Evolutionary conservation across 2,329 filamentous ascomycete genomes (phyloP).

Genomic region (Claviceps arundinis): DNA sequence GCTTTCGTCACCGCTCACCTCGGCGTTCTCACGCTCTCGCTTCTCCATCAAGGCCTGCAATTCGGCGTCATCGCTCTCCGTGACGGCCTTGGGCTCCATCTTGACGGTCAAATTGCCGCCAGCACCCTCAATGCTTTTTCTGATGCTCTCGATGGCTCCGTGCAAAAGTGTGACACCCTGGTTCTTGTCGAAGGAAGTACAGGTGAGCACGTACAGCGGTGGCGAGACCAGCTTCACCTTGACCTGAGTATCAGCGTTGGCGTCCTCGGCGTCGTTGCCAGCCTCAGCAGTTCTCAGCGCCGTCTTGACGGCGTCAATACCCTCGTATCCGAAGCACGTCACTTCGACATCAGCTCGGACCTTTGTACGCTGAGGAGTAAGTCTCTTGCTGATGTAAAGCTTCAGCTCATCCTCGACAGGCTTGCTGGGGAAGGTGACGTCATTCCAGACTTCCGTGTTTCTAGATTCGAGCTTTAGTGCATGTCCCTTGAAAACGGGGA

Average conservation of each 20-base stretch:
- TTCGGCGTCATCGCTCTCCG: conserved; percentile 94
- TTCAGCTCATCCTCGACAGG: conserved; percentile 79
- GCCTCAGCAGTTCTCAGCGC: conserved; percentile 85
- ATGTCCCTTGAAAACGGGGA: neutral
- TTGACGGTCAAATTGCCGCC: conserved; percentile 78
- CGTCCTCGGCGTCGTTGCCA: conserved; percentile 57
- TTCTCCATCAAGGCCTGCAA: conserved; percentile 98
- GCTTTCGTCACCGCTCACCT: conserved; percentile 96
- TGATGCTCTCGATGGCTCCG: conserved; percentile 79
- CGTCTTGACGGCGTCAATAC: conserved; percentile 94
- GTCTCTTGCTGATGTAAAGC: conserved; percentile 90
- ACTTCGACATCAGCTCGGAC: conserved; percentile 96
- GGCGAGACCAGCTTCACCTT: conserved; percentile 98
- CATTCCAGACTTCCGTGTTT: conserved; percentile 95
- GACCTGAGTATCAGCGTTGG: conserved; percentile 63
- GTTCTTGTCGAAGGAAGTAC: conserved; percentile 86
- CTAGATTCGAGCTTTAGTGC: neutral
- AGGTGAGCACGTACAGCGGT: conserved; percentile 90
- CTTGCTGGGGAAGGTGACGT: conserved; percentile 77
- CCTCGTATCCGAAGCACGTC: conserved; percentile 89
- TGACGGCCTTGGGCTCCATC: conserved; percentile 99
- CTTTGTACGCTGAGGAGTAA: conserved; percentile 97
- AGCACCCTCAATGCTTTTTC: conserved; percentile 61
- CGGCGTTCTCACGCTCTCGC: conserved; percentile 91
- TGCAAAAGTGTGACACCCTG: conserved; percentile 74